Evolutionary conservation across 1,284 basidiomycete species (phyloP).

Genomic region (Boletus semigastroideus): DNA sequence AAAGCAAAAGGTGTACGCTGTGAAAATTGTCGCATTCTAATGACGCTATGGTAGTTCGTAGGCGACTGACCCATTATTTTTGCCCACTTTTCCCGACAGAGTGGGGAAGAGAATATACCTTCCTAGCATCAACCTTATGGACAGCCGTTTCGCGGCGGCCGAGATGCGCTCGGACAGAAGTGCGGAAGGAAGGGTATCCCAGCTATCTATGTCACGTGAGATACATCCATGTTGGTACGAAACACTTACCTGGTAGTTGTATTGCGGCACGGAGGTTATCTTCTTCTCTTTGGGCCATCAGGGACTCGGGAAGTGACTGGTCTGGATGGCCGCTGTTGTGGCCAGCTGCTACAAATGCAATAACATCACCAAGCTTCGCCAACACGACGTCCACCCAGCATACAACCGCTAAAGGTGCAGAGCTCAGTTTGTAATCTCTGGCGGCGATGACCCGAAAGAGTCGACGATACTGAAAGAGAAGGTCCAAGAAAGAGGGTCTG

Average conservation of each 20-base stretch:
- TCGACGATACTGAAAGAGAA: slow-evolving; percentile 52
- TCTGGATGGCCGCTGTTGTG: slow-evolving; percentile 17
- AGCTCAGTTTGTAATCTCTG: slow-evolving; percentile 22
- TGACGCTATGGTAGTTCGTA: background rate
- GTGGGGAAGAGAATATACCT: slow-evolving; percentile 50
- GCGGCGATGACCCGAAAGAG: slow-evolving; percentile 46
- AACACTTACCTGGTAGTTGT: slow-evolving; percentile 60
- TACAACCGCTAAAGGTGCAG: slow-evolving; percentile 37
- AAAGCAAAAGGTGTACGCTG: slow-evolving; percentile 21
- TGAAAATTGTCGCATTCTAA: background rate
- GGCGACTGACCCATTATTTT: slow-evolving; percentile 23
- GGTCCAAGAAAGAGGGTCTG: slow-evolving; percentile 28
- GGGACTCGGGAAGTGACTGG: slow-evolving; percentile 26
- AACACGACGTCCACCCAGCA: slow-evolving; percentile 67
- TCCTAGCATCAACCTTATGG: slow-evolving; percentile 52
- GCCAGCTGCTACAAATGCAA: slow-evolving; percentile 38
- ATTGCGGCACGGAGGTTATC: slow-evolving; percentile 55
- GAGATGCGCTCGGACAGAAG: slow-evolving; percentile 51
- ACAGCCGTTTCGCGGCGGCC: slow-evolving; percentile 57
- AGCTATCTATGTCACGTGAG: slow-evolving; percentile 39
- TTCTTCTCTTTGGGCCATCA: slow-evolving; percentile 45
- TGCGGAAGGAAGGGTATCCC: slow-evolving; percentile 44
- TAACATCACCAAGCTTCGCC: slow-evolving; percentile 48
- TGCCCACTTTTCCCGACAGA: slow-evolving; percentile 11
- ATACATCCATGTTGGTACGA: background rate